These are phyloP conservation scores for Trypanosoma avium DNA, from an alignment of 208 protist species.

Conservation along the genomic window DNA sequence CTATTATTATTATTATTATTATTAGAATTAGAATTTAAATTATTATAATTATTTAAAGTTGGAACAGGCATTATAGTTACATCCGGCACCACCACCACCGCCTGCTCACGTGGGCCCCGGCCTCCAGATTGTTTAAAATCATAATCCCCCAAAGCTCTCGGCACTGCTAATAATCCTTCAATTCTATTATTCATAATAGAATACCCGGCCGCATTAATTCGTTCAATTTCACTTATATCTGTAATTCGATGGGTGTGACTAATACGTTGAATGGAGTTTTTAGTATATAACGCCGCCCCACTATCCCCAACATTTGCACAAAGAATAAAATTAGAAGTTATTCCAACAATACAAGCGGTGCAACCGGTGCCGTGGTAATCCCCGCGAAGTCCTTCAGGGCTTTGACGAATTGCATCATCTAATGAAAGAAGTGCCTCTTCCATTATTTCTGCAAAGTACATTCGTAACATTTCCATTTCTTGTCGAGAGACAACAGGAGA, in stretches of 20 bases:
- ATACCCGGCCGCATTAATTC: constrained; percentile 70
- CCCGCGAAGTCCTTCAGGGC: constrained; percentile 48
- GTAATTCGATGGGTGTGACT: constrained; percentile 63
- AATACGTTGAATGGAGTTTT: constrained; percentile 38
- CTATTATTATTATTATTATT: too few species aligned
- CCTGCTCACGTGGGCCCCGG: constrained; percentile 50
- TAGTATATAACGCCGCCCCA: constrained; percentile 65
- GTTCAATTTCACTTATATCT: constrained; percentile 41
- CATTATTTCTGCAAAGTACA: constrained; percentile 72
- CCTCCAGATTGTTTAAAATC: constrained; percentile 89
- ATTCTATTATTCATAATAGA: constrained; percentile 51
- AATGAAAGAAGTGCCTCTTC: constrained; percentile 69
- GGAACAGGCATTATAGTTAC: constrained; percentile 67
- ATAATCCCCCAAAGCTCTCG: constrained; percentile 80
- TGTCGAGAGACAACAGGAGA: constrained; percentile 22
- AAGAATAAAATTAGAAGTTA: constrained; percentile 73
- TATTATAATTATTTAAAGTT: too few species aligned
- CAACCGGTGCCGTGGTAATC: constrained; percentile 76
- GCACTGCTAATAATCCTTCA: constrained; percentile 77
- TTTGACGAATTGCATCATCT: constrained; percentile 49
- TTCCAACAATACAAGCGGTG: constrained; percentile 77
- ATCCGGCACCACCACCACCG: constrained; percentile 62
- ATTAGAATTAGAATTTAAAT: too few species aligned
- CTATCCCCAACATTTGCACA: constrained; percentile 83
- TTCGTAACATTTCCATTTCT: constrained; percentile 70